Base-by-base conservation (phyloP, 1,284 basidiomycete genomes). In the Gymnopus androsaceus region DNA sequence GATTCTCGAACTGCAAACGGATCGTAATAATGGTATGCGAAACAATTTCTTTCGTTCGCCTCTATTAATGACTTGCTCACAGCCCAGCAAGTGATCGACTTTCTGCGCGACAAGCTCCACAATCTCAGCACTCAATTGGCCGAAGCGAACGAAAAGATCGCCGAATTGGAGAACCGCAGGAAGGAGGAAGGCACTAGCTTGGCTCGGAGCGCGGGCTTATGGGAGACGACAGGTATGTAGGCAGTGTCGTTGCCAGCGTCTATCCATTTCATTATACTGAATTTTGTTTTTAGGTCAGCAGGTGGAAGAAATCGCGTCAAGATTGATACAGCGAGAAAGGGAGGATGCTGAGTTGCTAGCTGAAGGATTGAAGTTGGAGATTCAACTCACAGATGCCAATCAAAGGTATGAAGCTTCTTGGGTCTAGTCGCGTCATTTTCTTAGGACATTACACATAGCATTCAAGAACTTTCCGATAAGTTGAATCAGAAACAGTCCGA, bases 41-140 rank as follows among this genome's bases (percentile, higher is more conserved):
- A 45, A 17, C 23, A 27, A 57, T 58, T 14, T 45, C n/a, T 42
- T 30, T 17, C 17, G 8, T 15, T 21, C 8, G 14, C 3, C 14
- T 44, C 23, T 47, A 19, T 19, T 23, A 46, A 9, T 54, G 44
- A 47, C 44, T 9, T 54, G 56, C 60, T 57, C 21, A n/a, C 46
- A 83, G 81, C 81, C 3, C 72, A 78, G 57, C 75, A 81, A 58
- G 80, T 83, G 31, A 77, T 72, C 19, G 80, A 82, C 48, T 63
- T 82, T 9, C 69, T 82, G 3, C 75, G 80, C n/a, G 77, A 80
- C 58, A 81, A 81, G 56, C 66, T 82, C 1, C 73, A 79, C 37
- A 63, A 70, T 45, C 71, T 78, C 55, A 71, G 75, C 3, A 67
- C 73, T 3, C 74, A 79, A 51, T 60, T 83, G 0, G 75, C 72